These are phyloP conservation scores for Blastomyces parvus DNA, from an alignment of 2,329 filamentous ascomycete species.

Conservation along the genomic window DNA sequence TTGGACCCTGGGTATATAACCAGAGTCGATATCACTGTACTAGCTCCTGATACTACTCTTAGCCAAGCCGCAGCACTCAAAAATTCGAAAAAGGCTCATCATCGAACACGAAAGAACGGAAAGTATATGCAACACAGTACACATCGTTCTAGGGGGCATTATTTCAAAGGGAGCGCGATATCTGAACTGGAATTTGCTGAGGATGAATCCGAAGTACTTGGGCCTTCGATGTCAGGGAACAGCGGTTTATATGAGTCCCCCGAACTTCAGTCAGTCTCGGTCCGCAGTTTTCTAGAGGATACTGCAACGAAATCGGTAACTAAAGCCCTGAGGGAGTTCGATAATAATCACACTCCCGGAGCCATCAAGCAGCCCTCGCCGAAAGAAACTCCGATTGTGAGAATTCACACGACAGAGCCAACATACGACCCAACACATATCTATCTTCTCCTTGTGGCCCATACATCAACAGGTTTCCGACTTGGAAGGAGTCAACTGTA, in stretches of 20 bases:
- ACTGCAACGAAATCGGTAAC: constrained; percentile 8
- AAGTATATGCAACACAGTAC: background rate
- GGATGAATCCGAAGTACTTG: background rate
- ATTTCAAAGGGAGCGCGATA: background rate
- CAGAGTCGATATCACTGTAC: constrained; percentile 31
- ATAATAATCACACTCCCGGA: background rate
- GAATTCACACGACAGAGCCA: constrained; percentile 31
- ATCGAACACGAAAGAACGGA: constrained; percentile 7
- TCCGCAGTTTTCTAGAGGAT: constrained; percentile 11
- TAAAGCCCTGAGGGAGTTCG: background rate
- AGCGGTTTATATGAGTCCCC: background rate
- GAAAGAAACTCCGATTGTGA: constrained; percentile 18
- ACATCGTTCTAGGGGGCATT: background rate
- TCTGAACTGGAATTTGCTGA: background rate
- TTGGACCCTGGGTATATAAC: constrained; percentile 26
- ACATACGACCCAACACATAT: constrained; percentile 38
- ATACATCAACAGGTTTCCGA: constrained; percentile 38
- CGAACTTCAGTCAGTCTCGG: constrained; percentile 7
- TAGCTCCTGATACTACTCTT: constrained; percentile 27
- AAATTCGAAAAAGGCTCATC: constrained; percentile 1
- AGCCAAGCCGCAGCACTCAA: background rate
- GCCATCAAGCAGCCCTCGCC: background rate
- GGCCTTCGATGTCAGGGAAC: background rate
- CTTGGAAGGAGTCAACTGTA: constrained; percentile 46
- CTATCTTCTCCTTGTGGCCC: constrained; percentile 49